phyloP scores from a whole-genome alignment of 495 filamentous ascomycete species.

The Penicillium argentinense region DNA sequence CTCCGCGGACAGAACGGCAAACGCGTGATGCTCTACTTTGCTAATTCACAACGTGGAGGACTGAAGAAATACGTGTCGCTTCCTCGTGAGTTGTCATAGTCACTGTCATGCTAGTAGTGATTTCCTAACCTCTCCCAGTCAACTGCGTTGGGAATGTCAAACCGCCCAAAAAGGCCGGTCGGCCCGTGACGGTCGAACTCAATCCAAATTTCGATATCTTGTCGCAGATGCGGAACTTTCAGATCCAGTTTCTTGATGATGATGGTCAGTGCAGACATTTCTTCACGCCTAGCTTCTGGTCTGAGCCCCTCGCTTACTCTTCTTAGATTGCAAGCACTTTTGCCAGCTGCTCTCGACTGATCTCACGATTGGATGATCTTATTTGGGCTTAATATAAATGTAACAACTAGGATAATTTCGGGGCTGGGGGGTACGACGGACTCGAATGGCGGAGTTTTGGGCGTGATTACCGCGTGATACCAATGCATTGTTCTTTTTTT shows the following conservation, averaged over 20 bases:
- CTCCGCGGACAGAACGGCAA: slow-evolving; percentile 38
- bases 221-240: slow-evolving; percentile 40
- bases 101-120: background rate
- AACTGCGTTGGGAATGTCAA: slow-evolving; percentile 42
- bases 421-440: slow-evolving; percentile 2
- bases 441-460: slow-evolving; percentile 24
- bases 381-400: slow-evolving; percentile 1
- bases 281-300: background rate
- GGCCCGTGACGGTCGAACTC: slow-evolving; percentile 38
- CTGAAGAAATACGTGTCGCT: slow-evolving; percentile 47
- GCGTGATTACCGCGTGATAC: slow-evolving; percentile 12
- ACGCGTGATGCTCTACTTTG: slow-evolving; percentile 43
- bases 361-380: slow-evolving; percentile 30
- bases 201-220: slow-evolving; percentile 48
- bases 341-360: slow-evolving; percentile 29
- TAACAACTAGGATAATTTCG: slow-evolving; percentile 1
- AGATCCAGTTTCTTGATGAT: slow-evolving; percentile 44
- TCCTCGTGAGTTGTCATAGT: slow-evolving; percentile 31
- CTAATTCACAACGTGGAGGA: slow-evolving; percentile 44
- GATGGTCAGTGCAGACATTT: slow-evolving; percentile 31
- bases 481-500: background rate
- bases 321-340: slow-evolving; percentile 23
- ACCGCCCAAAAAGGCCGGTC: slow-evolving; percentile 42
- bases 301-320: slow-evolving; percentile 6
- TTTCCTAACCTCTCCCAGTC: slow-evolving; percentile 21